phyloP scores from a whole-genome alignment of 306 rosid genomes.

The Cucumis hystrix region DNA sequence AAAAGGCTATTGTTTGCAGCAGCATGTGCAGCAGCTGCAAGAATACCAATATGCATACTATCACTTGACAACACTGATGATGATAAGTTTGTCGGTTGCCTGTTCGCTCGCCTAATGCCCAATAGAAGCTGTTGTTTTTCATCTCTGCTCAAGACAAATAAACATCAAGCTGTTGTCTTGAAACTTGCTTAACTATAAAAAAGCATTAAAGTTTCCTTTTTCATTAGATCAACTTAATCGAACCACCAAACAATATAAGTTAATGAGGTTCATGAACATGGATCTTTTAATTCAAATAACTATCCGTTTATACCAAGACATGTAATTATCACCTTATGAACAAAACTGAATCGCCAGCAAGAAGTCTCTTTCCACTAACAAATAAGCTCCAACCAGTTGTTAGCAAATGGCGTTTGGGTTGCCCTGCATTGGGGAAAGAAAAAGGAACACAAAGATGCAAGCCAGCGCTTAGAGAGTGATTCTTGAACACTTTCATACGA shows the following conservation, averaged over 20 bases:
- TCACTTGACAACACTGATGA: slow-evolving; percentile 89
- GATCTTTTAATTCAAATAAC: not conserved
- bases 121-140: slow-evolving; percentile 93
- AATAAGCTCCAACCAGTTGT: slow-evolving; percentile 98
- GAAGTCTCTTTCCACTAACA: slow-evolving; percentile 84
- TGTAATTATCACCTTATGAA: slow-evolving; percentile 51
- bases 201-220: not conserved
- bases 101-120: slow-evolving; percentile 86
- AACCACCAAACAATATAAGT: not conserved
- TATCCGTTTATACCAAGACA: not conserved
- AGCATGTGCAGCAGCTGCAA: slow-evolving; percentile 98
- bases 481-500: not conserved
- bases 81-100: slow-evolving; percentile 74
- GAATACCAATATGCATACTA: slow-evolving; percentile 97
- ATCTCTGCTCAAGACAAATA: slow-evolving; percentile 34
- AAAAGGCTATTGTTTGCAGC: slow-evolving; percentile 86
- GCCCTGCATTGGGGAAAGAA: slow-evolving; percentile 34
- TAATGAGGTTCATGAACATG: not conserved
- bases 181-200: not conserved
- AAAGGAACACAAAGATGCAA: not conserved
- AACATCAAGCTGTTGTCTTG: not conserved
- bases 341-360: slow-evolving; percentile 88
- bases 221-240: not conserved
- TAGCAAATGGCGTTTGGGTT: slow-evolving; percentile 95
- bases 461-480: slow-evolving; percentile 1